phyloP scores from a whole-genome alignment of 768 basidiomycete genomes.

The Lactarius evosmus region DNA sequence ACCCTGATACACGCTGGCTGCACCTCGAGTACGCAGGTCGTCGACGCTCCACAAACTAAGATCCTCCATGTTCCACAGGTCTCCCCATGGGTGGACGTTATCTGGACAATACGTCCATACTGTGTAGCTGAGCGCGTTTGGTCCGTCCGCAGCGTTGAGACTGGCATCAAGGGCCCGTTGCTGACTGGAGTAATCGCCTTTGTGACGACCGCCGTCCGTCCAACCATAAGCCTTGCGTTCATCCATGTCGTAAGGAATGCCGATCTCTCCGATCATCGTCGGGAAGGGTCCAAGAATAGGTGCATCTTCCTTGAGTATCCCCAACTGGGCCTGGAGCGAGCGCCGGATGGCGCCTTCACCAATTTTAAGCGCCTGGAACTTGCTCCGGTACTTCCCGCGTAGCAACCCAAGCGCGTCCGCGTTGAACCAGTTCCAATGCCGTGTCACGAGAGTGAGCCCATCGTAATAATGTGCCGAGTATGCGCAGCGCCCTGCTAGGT shows the following conservation, averaged over 20 bases:
- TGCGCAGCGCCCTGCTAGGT: constrained; percentile 60
- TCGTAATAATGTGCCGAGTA: constrained; percentile 93
- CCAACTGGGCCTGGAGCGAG: constrained; percentile 79
- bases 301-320: constrained; percentile 71
- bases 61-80: constrained; percentile 97
- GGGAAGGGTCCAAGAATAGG: constrained; percentile 69
- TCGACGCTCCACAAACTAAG: constrained; percentile 83
- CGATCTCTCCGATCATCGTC: constrained; percentile 93
- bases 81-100: constrained; percentile 84
- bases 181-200: constrained; percentile 74
- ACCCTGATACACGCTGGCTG: constrained; percentile 32
- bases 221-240: constrained; percentile 79
- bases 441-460: constrained; percentile 86
- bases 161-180: constrained; percentile 87
- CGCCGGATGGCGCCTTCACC: constrained; percentile 82
- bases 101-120: constrained; percentile 89
- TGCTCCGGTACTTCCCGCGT: constrained; percentile 70
- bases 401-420: constrained; percentile 93
- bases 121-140: constrained; percentile 73
- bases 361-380: constrained; percentile 70
- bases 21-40: constrained; percentile 46
- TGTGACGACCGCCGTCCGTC: constrained; percentile 58
- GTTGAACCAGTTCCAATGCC: constrained; percentile 94
- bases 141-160: constrained; percentile 72
- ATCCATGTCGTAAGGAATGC: constrained; percentile 95